Evolutionary conservation across 352 stramenopile genomes (phyloP).

Genomic region (Aphanomyces cochlioides): DNA sequence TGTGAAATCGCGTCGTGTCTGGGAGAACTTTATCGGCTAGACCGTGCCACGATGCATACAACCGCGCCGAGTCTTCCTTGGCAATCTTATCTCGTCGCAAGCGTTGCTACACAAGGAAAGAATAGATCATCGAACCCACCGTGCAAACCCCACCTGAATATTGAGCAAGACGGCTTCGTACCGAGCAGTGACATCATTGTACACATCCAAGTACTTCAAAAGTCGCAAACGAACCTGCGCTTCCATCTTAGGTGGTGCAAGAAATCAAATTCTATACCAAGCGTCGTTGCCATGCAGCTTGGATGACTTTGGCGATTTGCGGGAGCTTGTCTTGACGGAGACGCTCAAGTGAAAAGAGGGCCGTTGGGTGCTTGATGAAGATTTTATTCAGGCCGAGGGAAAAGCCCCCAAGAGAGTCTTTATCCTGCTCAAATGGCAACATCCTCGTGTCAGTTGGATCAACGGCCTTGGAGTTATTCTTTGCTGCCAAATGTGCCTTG

Average conservation of each 20-base stretch:
- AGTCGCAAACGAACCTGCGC: slow-evolving; percentile 52
- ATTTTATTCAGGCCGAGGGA: slow-evolving; percentile 85
- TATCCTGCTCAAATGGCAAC: slow-evolving; percentile 65
- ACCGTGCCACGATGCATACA: slow-evolving; percentile 61
- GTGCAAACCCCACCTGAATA: slow-evolving; percentile 4
- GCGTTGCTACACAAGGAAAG: slow-evolving; percentile 46
- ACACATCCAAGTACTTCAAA: slow-evolving; percentile 52
- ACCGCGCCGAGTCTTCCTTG: slow-evolving; percentile 50
- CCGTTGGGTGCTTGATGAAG: slow-evolving; percentile 86
- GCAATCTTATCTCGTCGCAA: slow-evolving; percentile 12
- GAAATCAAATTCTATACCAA: slow-evolving; percentile 36
- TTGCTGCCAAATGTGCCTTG: slow-evolving; percentile 7
- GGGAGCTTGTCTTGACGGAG: slow-evolving; percentile 73
- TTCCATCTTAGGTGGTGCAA: neutral
- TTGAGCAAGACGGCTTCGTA: slow-evolving; percentile 59
- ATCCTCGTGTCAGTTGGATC: slow-evolving; percentile 37
- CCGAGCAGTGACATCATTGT: slow-evolving; percentile 47
- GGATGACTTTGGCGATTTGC: slow-evolving; percentile 73
- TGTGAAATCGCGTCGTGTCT: slow-evolving; percentile 42
- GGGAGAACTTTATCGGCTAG: slow-evolving; percentile 55
- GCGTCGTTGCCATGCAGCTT: slow-evolving; percentile 80
- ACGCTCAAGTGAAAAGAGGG: slow-evolving; percentile 80
- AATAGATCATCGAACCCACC: slow-evolving; percentile 49
- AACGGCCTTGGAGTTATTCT: neutral
- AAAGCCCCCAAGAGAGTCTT: slow-evolving; percentile 66